phyloP scores from a whole-genome alignment of 2,329 filamentous ascomycete genomes.

The Phialocephala subalpina region DNA sequence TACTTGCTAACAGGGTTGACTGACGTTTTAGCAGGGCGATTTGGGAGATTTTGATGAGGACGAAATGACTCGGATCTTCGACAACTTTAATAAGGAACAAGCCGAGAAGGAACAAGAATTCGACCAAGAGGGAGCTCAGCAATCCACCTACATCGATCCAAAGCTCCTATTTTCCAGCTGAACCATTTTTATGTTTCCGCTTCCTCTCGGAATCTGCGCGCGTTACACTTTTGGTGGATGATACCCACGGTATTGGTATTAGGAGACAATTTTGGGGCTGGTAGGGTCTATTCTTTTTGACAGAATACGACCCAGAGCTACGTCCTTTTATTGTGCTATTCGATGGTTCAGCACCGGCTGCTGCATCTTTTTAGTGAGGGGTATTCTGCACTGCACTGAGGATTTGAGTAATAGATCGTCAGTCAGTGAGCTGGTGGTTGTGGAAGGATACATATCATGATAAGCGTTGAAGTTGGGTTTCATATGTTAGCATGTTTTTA shows the following conservation, averaged over 20 bases:
- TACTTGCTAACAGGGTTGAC: background rate
- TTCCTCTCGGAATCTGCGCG: background rate
- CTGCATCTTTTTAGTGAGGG: background rate
- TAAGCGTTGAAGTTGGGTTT: slow-evolving; percentile 12
- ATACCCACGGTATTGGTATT: background rate
- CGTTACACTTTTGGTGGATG: background rate
- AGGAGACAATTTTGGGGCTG: background rate
- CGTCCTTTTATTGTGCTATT: background rate
- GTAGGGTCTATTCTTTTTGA: background rate
- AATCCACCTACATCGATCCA: slow-evolving; percentile 1
- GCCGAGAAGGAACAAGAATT: background rate
- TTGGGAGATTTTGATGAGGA: background rate
- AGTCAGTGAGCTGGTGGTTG: background rate
- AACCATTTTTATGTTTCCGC: background rate
- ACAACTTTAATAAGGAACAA: background rate
- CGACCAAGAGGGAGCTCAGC: background rate
- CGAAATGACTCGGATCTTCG: background rate
- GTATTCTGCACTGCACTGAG: background rate
- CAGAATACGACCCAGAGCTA: background rate
- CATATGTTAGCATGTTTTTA: slow-evolving; percentile 9
- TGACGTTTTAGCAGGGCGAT: background rate
- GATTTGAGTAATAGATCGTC: background rate
- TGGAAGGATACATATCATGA: slow-evolving; percentile 1
- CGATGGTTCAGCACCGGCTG: background rate
- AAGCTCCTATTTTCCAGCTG: background rate